phyloP scores from a whole-genome alignment of 2,329 filamentous ascomycete genomes.

The Calonectria leucothoes region DNA sequence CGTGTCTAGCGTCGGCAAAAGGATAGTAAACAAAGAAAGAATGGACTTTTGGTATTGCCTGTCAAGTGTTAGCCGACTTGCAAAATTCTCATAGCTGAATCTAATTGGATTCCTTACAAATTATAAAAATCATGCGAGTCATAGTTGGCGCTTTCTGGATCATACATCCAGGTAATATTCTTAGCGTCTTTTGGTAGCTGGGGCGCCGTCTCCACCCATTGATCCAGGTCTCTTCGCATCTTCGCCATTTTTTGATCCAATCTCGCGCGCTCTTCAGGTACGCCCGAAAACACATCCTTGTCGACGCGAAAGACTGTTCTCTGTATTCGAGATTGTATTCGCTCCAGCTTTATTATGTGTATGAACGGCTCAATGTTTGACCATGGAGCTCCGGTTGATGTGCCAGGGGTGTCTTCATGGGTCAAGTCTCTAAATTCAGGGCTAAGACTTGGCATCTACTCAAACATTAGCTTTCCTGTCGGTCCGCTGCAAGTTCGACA shows the following conservation, averaged over 20 bases:
- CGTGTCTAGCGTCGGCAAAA: background rate
- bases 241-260: background rate
- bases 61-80: too few relatives aligned
- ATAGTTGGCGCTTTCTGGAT: slow-evolving; percentile 39
- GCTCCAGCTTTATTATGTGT: background rate
- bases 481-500: background rate
- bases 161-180: slow-evolving; percentile 42
- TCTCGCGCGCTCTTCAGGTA: background rate
- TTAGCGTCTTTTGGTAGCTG: slow-evolving; percentile 33
- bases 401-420: background rate
- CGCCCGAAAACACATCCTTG: background rate
- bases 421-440: background rate
- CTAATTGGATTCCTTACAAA: background rate
- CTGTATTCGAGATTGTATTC: slow-evolving; percentile 2
- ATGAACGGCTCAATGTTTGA: background rate
- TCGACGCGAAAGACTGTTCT: background rate
- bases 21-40: background rate
- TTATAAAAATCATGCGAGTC: slow-evolving; percentile 42
- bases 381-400: background rate
- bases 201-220: background rate
- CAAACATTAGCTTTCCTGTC: background rate
- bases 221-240: background rate
- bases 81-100: background rate
- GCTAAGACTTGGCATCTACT: background rate
- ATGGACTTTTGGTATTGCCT: background rate